Percentiles rank a stretch among this genome's conserved stretches.
phyloP scores from a whole-genome alignment of 345 rosid species.

The Chamaenerion angustifolium region DNA sequence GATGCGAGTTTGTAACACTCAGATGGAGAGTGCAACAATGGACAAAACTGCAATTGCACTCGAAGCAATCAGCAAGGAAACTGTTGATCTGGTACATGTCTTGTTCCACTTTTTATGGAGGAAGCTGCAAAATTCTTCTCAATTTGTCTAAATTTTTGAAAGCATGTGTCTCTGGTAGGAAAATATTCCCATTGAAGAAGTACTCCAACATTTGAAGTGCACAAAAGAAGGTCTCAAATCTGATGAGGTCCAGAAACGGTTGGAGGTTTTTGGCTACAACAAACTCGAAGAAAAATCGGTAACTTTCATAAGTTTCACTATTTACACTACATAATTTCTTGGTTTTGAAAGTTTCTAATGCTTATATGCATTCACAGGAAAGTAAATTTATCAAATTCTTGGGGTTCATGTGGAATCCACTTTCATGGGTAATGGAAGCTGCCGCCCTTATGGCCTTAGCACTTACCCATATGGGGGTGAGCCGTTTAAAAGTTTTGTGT shows the following conservation, averaged over 20 bases:
- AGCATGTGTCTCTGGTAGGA: constrained; percentile 23
- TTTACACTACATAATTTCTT: not conserved
- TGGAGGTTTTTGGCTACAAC: constrained; percentile 41
- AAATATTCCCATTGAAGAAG: constrained; percentile 38
- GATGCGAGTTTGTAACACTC: too few relatives aligned
- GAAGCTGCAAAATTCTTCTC: too few relatives aligned
- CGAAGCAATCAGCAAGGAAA: constrained; percentile 65
- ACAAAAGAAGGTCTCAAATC: constrained; percentile 27
- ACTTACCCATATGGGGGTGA: constrained; percentile 39
- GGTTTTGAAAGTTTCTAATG: not conserved
- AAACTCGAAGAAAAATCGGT: constrained; percentile 57
- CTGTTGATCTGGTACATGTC: constrained; percentile 48
- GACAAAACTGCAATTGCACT: constrained; percentile 32
- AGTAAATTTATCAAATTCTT: constrained; percentile 41
- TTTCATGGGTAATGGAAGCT: constrained; percentile 53
- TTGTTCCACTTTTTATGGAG: too few relatives aligned
- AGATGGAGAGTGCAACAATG: constrained; percentile 16
- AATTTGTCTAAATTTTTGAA: too few relatives aligned
- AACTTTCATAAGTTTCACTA: not conserved
- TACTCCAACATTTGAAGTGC: constrained; percentile 40
- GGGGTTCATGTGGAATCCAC: constrained; percentile 60
- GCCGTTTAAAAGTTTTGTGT: not conserved
- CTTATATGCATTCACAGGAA: constrained; percentile 21
- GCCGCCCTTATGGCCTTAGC: constrained; percentile 47
- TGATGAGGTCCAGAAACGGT: constrained; percentile 28